Evolutionary conservation across 2,329 filamentous ascomycete species (phyloP).

Genomic region (Diplodia intermedia): DNA sequence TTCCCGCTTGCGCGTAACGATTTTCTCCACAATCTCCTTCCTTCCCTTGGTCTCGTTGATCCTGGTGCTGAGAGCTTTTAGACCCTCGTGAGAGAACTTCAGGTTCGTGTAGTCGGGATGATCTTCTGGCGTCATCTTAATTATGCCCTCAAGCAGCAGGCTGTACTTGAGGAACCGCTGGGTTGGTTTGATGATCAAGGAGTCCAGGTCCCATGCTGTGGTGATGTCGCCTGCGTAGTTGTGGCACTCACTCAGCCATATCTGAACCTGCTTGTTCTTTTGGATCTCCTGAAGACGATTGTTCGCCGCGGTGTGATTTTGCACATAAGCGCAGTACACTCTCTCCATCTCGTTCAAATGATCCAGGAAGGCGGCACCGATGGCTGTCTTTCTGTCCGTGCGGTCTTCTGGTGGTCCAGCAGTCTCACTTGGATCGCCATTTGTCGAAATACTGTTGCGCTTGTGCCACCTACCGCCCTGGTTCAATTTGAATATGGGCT

Average conservation of each 20-base stretch:
- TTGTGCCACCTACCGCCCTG: slow-evolving; percentile 62
- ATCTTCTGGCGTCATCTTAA: slow-evolving; percentile 78
- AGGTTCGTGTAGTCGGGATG: slow-evolving; percentile 82
- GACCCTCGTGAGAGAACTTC: slow-evolving; percentile 74
- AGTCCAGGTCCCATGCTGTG: slow-evolving; percentile 91
- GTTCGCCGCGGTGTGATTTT: slow-evolving; percentile 70
- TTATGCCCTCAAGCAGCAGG: slow-evolving; percentile 78
- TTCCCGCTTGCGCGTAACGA: slow-evolving; percentile 82
- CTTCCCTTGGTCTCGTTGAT: slow-evolving; percentile 98
- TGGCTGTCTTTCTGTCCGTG: slow-evolving; percentile 60
- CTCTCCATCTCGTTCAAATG: slow-evolving; percentile 67
- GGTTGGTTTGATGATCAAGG: slow-evolving; percentile 95
- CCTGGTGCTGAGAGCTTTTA: slow-evolving; percentile 65
- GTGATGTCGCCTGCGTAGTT: slow-evolving; percentile 92
- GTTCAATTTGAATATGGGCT: slow-evolving; percentile 70
- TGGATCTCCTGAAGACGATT: slow-evolving; percentile 64
- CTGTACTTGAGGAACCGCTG: slow-evolving; percentile 95
- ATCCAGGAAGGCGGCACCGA: slow-evolving; percentile 65
- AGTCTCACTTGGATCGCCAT: slow-evolving; percentile 42
- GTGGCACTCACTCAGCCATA: slow-evolving; percentile 94
- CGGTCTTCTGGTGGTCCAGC: slow-evolving; percentile 37
- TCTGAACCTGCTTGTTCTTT: slow-evolving; percentile 60
- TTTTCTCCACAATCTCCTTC: slow-evolving; percentile 86
- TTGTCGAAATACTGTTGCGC: slow-evolving; percentile 57
- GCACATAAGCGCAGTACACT: slow-evolving; percentile 69